phyloP scores from a whole-genome alignment of 2,329 filamentous ascomycete species.

The Nemania serpens region DNA sequence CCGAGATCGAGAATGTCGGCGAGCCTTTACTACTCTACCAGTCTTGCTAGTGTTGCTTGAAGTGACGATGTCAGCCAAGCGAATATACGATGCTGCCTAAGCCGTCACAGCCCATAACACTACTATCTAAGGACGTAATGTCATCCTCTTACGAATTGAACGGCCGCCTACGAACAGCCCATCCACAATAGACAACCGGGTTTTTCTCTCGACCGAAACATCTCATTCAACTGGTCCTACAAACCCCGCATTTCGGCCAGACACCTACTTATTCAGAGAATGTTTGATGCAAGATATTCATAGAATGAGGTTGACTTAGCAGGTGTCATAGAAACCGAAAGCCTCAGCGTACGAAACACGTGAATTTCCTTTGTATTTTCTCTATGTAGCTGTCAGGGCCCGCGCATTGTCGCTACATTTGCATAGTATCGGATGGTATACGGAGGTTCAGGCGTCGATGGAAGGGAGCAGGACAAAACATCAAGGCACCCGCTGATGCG shows the following conservation, averaged over 20 bases:
- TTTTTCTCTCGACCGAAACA: conserved; percentile 3
- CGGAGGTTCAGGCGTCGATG: conserved; percentile 29
- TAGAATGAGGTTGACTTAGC: conserved; percentile 17
- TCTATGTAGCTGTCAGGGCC: conserved; percentile 8
- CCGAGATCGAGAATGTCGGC: conserved; percentile 97
- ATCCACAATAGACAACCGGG: conserved; percentile 10
- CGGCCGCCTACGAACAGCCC: conserved; percentile 23
- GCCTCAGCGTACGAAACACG: conserved; percentile 8
- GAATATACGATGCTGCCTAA: neutral
- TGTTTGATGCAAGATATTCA: conserved; percentile 20
- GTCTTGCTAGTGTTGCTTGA: conserved; percentile 50
- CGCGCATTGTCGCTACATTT: conserved; percentile 16
- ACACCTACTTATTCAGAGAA: conserved; percentile 13
- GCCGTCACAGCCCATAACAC: neutral
- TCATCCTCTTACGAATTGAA: conserved; percentile 27
- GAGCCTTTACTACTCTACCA: conserved; percentile 94
- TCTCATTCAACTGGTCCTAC: conserved; percentile 6
- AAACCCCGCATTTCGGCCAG: conserved; percentile 13
- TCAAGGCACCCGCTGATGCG: conserved; percentile 3
- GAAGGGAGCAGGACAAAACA: conserved; percentile 19
- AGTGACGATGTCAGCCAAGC: conserved; percentile 2
- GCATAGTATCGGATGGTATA: conserved; percentile 30
- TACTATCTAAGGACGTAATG: conserved; percentile 1
- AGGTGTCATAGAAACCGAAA: conserved; percentile 11
- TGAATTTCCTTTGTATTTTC: conserved; percentile 25